Percentiles rank a stretch among this genome's conserved stretches.
phyloP scores from a whole-genome alignment of 768 basidiomycete genomes.

The Suillus hirtellus region DNA sequence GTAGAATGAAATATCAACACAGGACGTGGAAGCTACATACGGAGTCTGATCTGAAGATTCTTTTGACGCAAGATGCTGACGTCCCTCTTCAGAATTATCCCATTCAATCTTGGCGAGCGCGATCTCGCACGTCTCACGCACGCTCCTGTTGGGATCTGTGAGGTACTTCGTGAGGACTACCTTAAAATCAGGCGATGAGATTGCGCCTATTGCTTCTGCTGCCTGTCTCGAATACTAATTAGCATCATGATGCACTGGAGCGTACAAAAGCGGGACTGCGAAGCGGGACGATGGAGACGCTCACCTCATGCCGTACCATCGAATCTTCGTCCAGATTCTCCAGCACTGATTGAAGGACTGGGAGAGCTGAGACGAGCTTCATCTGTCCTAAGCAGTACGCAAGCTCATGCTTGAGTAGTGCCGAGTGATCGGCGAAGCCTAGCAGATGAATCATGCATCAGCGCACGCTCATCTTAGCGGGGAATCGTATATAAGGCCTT shows the following conservation, averaged over 20 bases:
- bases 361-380: constrained; percentile 68
- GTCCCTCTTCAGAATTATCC: constrained; percentile 80
- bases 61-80: constrained; percentile 39
- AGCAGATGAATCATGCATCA: constrained; percentile 10
- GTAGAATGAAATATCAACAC: not conserved
- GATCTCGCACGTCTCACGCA: constrained; percentile 96
- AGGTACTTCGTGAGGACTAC: constrained; percentile 72
- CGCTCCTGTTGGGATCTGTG: constrained; percentile 67
- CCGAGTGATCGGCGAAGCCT: constrained; percentile 88
- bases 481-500: not conserved
- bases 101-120: constrained; percentile 94
- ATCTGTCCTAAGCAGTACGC: constrained; percentile 98
- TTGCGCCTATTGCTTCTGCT: constrained; percentile 98
- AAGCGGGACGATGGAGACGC: constrained; percentile 19
- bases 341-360: constrained; percentile 76
- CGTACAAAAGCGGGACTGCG: not conserved
- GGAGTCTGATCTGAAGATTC: constrained; percentile 35
- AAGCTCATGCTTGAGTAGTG: constrained; percentile 93
- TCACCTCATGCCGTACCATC: constrained; percentile 97
- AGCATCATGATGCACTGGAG: constrained; percentile 6
- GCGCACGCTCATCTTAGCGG: not conserved
- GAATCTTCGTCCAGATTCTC: constrained; percentile 72
- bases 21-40: constrained; percentile 31
- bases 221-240: constrained; percentile 52
- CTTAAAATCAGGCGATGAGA: constrained; percentile 67